Evolutionary conservation across 164 flowering plant species (phyloP), one percentile per base, ranked within the genome.

Genomic region (Magnolia officinalis): DNA sequence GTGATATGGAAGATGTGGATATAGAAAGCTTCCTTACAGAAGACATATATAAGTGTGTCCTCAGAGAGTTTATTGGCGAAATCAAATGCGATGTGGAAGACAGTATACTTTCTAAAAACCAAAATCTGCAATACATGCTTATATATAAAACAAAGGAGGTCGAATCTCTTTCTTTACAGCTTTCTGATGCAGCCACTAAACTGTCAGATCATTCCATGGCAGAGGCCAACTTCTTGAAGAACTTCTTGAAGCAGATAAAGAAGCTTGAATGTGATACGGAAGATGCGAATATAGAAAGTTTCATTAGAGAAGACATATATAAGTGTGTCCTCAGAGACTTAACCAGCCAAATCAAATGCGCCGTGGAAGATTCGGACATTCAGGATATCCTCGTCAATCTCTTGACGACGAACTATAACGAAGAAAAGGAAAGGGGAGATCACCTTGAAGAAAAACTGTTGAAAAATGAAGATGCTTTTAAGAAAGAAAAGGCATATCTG

Each of bases 151-250:
- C 75, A 61, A 86, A 81, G 75, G 92, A 95, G 79, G 79, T 87
- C 50, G 82, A 83, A 26, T 23, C 71, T 75, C 88, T 88, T 1
- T 79, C 84, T 19, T 78, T 85, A 0, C 82, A 85, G 75, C 86
- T 88, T 79, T 85, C 92, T 29, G 88, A 83, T 80, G 88, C n/a
- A 52, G 77, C 29, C n/a, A 82, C 85, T 52, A 83, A 84, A 77
- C 78, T 81, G 61, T 85, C 86, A 59, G 69, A 74, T 29, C 87
- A 84, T 73, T 85, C 88, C 70, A 51, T 78, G 74, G 66, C 81
- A 50, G 91, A 89, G 81, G 82, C 76, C 72, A 81, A 85, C 69
- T 78, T 84, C 74, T 23, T 23, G 24, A 23, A 23, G 24, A 81
- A 85, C 69, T 78, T 84, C 74, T 23, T 23, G 24, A 23, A 23